Base-by-base conservation (phyloP, 1,139 yeast genomes). In the Magnusiomyces suaveolens region DNA sequence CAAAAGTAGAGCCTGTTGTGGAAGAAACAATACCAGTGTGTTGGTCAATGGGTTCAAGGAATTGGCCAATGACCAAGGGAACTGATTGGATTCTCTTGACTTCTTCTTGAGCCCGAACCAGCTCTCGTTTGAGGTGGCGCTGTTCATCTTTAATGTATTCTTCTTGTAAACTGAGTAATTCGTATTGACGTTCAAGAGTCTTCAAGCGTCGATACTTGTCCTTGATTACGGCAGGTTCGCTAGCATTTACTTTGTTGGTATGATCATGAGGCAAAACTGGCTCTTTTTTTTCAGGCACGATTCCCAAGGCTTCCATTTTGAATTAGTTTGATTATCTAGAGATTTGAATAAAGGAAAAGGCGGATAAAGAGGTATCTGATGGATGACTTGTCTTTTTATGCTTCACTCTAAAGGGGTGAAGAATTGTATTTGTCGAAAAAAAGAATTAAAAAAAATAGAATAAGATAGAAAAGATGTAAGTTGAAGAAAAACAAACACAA, bases 131-230 rank as follows among this genome's bases (percentile, higher is more conserved):
- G 67, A 94, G 78, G 71, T 90, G 96, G 67, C 97, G 94, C 68
- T 90, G 97, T 71, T 94, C 99, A 69, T 92, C 98, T 69, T 92
- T 92, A 67, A 94, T 89, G 69, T 90, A 94, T 59, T 90, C 97
- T 70, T 92, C 98, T 72, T 92, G 98, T 61, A 92, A 75, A 56
- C 80, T 74, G 60, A 94, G 73, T 54, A 92, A 75, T 64, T 90
- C 96, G 64, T 87, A 78, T 66, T 90, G 96, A 62, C 90, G 87
- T 68, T 92, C 95, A 60, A 92, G 78, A 67, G 82, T 85, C 76
- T 92, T 94, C 64, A 90, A 76, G 62, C 81, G 84, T 63, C 88
- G 75, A 70, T 92, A 94, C 46, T 52, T 53, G 48, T 43, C 46
- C 24, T 52, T 52, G 38, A 26, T 10, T 21, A 43, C 32, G 8